Evolutionary conservation across 805 yeast genomes (phyloP).

Genomic region (Grigorovia transvaalensis): DNA sequence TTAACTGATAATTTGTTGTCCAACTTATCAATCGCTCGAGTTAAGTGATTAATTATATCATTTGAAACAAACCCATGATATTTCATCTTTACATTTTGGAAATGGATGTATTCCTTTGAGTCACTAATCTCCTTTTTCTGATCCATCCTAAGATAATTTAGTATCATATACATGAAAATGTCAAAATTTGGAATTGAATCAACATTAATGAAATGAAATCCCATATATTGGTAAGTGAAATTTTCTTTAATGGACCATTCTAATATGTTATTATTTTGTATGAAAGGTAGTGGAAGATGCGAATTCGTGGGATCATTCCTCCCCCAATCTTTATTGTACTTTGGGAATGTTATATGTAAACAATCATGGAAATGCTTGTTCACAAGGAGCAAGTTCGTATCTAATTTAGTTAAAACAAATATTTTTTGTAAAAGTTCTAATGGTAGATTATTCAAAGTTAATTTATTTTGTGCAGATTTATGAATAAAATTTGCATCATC

Average conservation of each 20-base stretch:
- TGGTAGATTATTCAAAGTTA: conserved; percentile 6
- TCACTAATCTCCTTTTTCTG: background rate
- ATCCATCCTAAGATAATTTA: background rate
- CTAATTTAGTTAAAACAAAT: conserved; percentile 5
- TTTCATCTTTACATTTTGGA: background rate
- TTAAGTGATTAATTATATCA: background rate
- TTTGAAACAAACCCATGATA: background rate
- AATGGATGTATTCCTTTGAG: background rate
- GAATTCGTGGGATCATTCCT: background rate
- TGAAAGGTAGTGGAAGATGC: conserved; percentile 2
- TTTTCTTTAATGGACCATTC: background rate
- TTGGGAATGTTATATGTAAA: conserved; percentile 9
- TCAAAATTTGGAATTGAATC: background rate
- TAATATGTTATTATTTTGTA: background rate
- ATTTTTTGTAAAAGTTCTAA: conserved; percentile 10
- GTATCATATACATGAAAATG: background rate
- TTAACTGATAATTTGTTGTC: background rate
- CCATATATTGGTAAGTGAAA: background rate
- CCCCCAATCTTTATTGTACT: background rate
- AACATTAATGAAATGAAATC: background rate
- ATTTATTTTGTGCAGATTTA: background rate
- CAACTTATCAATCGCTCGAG: background rate
- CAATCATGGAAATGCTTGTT: conserved; percentile 11
- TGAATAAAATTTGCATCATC: no score
- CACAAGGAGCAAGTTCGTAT: conserved; percentile 2